These are phyloP conservation scores for Plasmodium falciparum DNA, from an alignment of 169 alveolate genomes.

Conservation along the genomic window DNA sequence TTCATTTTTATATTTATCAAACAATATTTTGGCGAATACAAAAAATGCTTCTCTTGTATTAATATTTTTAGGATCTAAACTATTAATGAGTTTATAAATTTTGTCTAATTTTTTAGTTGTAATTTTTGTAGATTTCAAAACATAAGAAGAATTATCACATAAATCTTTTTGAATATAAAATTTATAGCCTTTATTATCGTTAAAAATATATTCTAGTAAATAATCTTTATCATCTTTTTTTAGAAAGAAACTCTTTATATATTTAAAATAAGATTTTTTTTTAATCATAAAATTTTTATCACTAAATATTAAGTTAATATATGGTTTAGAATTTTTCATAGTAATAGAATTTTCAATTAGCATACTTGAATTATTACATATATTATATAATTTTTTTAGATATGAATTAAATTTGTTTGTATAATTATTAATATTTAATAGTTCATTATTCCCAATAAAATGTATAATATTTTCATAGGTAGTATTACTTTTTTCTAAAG, in stretches of 20 bases:
- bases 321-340: constrained; percentile 6
- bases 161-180: constrained; percentile 41
- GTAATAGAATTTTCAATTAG: constrained; percentile 14
- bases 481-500: constrained; percentile 19
- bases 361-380: constrained; percentile 17
- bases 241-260: constrained; percentile 30
- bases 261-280: constrained; percentile 32
- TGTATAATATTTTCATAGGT: background rate
- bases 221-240: constrained; percentile 26
- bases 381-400: constrained; percentile 23
- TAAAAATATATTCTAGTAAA: constrained; percentile 39
- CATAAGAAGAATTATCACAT: constrained; percentile 25
- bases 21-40: constrained; percentile 1
- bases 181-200: constrained; percentile 53
- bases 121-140: constrained; percentile 43
- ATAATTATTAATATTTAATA: constrained; percentile 28
- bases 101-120: constrained; percentile 27
- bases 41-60: background rate
- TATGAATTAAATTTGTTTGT: constrained; percentile 39
- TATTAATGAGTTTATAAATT: constrained; percentile 6
- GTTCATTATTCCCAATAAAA: background rate
- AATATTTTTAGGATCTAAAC: constrained; percentile 8
- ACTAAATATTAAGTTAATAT: constrained; percentile 29
- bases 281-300: constrained; percentile 34
- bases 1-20: constrained; percentile 13